A percentile compares a stretch with the other conserved stretches of the same genome.
phyloP scores from a whole-genome alignment of 192 early-diverging fungal genomes.

The Backusella luteola region DNA sequence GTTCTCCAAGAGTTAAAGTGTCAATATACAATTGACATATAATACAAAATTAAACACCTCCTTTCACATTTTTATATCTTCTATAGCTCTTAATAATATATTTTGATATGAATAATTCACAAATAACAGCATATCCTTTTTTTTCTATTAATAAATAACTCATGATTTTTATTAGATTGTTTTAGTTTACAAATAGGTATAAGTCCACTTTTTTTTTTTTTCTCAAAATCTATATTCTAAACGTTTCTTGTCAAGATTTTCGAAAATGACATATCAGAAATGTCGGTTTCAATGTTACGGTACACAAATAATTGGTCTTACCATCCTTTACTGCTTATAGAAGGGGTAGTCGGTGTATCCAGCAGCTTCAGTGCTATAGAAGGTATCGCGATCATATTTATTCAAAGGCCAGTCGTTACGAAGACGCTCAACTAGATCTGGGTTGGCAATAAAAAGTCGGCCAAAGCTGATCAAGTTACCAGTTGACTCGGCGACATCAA shows the following conservation, averaged over 20 bases:
- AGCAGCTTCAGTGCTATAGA: constrained; percentile 13
- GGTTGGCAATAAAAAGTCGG: constrained; percentile 38
- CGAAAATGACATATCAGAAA: background rate
- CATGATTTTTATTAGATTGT: too few species aligned
- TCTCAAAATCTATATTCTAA: background rate
- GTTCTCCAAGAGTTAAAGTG: too few species aligned
- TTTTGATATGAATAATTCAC: too few species aligned
- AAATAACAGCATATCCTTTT: too few species aligned
- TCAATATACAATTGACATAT: too few species aligned
- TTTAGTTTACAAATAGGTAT: too few species aligned
- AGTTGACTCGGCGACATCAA: constrained; percentile 10
- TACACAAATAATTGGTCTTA: background rate
- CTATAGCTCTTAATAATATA: too few species aligned
- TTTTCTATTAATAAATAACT: too few species aligned
- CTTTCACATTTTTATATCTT: too few species aligned
- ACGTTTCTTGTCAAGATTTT: background rate
- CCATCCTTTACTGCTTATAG: constrained; percentile 8
- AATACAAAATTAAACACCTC: too few species aligned
- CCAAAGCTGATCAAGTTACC: constrained; percentile 33
- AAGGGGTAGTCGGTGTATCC: constrained; percentile 40
- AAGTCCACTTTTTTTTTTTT: background rate
- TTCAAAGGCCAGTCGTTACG: constrained; percentile 24
- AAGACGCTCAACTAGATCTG: constrained; percentile 33
- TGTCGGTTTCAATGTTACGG: background rate
- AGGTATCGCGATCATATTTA: constrained; percentile 29